Evolutionary conservation across 1,284 basidiomycete species (phyloP), one percentile per base, ranked within the genome.

Genomic region (Pseudozyma tsukubaensis): DNA sequence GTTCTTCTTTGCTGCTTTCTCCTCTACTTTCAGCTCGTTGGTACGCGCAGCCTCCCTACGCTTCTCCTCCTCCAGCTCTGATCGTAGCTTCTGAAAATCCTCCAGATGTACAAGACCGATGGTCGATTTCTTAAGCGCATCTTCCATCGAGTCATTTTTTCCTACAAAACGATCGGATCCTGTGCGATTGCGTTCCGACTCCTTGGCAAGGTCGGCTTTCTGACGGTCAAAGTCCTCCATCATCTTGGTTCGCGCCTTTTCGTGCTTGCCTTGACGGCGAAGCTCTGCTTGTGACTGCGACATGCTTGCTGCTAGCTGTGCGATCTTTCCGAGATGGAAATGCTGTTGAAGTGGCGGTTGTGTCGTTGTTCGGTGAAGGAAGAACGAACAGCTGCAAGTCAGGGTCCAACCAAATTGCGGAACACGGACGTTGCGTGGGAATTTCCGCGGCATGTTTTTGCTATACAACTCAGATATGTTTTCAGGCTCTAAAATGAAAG

Each of bases 71-170:
- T 98, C 94, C 4, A 99, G 86, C 78, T 92, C 93, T 77, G 93
- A 92, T 62, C 94, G 88, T 77, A 89, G 90, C 56, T 82, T 79
- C 67, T 86, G 80, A 78, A 99, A 99, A 50, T 98, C 97, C 79
- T 96, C 92, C 9, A 98, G 88, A 65, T 89, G 90, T 2, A 99
- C 95, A 14, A 99, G 89, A 77, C 97, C 97, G 60, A 99, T 90
- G 0, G 97, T 99, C 51, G 89, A 92, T 80, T 94, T 89, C 87
- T 97, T 98, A 54, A 99, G 88, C 12, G 89, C 89, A 64, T 99
- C 97, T 84, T 98, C 96, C 87, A 98, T 91, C 5, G 92, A 94
- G 83, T 98, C 96, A 85, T 93, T 91, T 85, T 97, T 93, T 5
- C 92, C 92, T 19, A 95, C 91, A 85, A 99, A 99, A 60, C 94